Evolutionary conservation across 495 filamentous ascomycete genomes (phyloP).

Genomic region (Penicillium robsamsonii): DNA sequence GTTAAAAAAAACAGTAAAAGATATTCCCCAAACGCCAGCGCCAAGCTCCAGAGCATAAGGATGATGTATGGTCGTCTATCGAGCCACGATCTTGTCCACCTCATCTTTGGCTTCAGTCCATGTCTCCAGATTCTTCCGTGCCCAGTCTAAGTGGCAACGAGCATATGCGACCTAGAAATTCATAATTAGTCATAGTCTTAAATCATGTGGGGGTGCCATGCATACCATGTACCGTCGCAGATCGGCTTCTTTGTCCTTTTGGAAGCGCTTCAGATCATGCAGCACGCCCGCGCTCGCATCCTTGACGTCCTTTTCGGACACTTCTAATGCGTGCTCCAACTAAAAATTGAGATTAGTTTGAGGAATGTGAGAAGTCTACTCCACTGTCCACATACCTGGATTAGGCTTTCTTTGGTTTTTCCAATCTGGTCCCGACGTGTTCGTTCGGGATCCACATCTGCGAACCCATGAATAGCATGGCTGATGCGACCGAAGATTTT

Average conservation of each 20-base stretch:
- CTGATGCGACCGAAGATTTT: constrained; percentile 94
- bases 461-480: constrained; percentile 92
- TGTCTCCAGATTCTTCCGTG: constrained; percentile 91
- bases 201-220: constrained; percentile 8
- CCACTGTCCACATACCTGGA: constrained; percentile 47
- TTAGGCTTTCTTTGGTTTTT: constrained; percentile 78
- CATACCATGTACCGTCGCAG: constrained; percentile 92
- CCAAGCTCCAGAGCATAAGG: neutral
- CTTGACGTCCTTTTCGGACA: constrained; percentile 84
- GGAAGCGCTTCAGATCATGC: constrained; percentile 87
- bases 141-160: constrained; percentile 94
- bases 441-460: constrained; percentile 90
- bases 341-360: constrained; percentile 37
- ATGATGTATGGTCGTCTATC: constrained; percentile 33
- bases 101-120: constrained; percentile 97
- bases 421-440: constrained; percentile 91
- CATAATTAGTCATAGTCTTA: constrained; percentile 7
- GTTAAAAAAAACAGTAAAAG: neutral
- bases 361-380: neutral
- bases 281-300: constrained; percentile 84
- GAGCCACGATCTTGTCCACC: constrained; percentile 77
- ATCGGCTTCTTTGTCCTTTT: constrained; percentile 91
- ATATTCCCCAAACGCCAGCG: constrained; percentile 3
- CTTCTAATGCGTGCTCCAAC: constrained; percentile 85
- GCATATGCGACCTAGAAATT: constrained; percentile 79